Percentiles rank a stretch among this genome's conserved stretches.
Evolutionary conservation across 495 filamentous ascomycete genomes (phyloP).

Genomic region (Aspergillus baeticus): DNA sequence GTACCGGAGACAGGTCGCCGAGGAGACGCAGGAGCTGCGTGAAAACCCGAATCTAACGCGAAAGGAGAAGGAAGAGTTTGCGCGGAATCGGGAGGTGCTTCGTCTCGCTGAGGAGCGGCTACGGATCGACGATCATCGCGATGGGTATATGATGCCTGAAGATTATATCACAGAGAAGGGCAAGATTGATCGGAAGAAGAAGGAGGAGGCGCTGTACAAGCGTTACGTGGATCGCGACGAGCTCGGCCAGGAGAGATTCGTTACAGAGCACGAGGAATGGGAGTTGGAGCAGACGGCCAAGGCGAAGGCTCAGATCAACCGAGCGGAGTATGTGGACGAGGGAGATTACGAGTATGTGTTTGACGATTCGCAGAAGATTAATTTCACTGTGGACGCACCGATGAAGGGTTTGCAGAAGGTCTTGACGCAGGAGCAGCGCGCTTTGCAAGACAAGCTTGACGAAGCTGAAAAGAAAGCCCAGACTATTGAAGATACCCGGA

Average conservation of each 20-base stretch:
- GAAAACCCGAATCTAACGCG: conserved; percentile 73
- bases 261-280: conserved; percentile 97
- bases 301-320: conserved; percentile 81
- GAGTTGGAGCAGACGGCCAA: conserved; percentile 88
- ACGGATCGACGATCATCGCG: conserved; percentile 84
- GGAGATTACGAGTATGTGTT: conserved; percentile 94
- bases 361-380: conserved; percentile 84
- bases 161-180: conserved; percentile 93
- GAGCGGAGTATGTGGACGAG: conserved; percentile 72
- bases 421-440: conserved; percentile 74
- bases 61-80: conserved; percentile 85
- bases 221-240: conserved; percentile 90
- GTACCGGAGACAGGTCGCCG: conserved; percentile 85
- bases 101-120: conserved; percentile 85
- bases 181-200: conserved; percentile 85
- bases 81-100: conserved; percentile 82
- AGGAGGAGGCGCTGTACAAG: conserved; percentile 86
- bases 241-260: conserved; percentile 80
- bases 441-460: conserved; percentile 75
- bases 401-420: conserved; percentile 65
- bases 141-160: conserved; percentile 92
- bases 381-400: conserved; percentile 75
- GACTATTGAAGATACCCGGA: conserved; percentile 87
- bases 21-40: conserved; percentile 80
- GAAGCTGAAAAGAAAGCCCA: conserved; percentile 82